Base-by-base conservation (phyloP, 805 yeast species). In the Ogataea ganodermae region DNA sequence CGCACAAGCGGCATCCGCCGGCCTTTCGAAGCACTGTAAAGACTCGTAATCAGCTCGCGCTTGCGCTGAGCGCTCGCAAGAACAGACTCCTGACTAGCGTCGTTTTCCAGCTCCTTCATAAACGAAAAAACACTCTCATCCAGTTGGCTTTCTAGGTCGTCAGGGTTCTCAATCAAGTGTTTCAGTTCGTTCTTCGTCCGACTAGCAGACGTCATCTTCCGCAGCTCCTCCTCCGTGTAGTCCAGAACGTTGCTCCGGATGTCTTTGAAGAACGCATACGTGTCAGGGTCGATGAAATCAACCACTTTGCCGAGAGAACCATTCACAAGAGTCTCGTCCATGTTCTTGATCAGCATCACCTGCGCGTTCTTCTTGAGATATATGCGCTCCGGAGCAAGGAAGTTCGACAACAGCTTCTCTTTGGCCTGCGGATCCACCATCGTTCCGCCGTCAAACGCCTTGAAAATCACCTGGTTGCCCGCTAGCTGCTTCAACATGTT, bases 281-380 rank as follows among this genome's bases (percentile, higher is more conserved):
- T 78, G 28, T 72, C 74, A 16, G 75, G 72, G 57, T 78, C 81
- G 26, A 78, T 65, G 39, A 67, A 67, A 18, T 63, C 71, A 8
- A 67, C 51, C 1, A 87, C 85, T 55, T 73, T 82, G 0, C 95
- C 95, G 26, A 86, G 67, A 0, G 90, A 81, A 0, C 95, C 95
- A 66, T 87, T 87, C 9, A 86, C 94, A 40, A 87, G 69, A 0
- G 81, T 74, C 23, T 79, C 84, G 60, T 85, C 92, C 47, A 83
- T 74, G 59, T 87, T 87, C 60, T 86, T 86, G 39, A 86, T 74
- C 74, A 86, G 80, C 92, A 87, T 86, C 0, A 87, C 95, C 65
- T 86, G 94, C 0, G 92, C 89, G 37, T 85, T 85, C 46, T 75
- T 75, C 58, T 86, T 87, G 57, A 87, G 67, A 6, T 70, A 70